A percentile compares a stretch with the other conserved stretches of the same genome.
Evolutionary conservation across 2,329 filamentous ascomycete species (phyloP).

Genomic region (Arachnomyces sp.): DNA sequence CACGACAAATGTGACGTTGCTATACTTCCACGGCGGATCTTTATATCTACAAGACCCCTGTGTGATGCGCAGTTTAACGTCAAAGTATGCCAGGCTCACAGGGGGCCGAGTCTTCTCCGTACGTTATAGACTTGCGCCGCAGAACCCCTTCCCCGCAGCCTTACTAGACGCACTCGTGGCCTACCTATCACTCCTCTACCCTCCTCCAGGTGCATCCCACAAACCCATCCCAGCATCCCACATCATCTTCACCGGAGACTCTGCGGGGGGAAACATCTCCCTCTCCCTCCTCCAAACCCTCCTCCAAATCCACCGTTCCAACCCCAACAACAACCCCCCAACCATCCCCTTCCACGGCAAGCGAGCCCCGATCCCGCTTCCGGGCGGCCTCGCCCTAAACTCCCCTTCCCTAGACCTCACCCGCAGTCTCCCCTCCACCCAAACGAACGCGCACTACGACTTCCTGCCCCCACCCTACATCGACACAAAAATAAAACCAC

Average conservation of each 20-base stretch:
- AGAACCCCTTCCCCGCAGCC: slow-evolving; percentile 40
- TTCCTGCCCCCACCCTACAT: not conserved
- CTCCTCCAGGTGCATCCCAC: slow-evolving; percentile 36
- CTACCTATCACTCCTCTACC: slow-evolving; percentile 39
- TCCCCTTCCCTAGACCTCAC: slow-evolving; percentile 1
- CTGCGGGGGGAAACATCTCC: slow-evolving; percentile 37
- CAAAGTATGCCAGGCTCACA: slow-evolving; percentile 15
- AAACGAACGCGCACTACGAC: not conserved
- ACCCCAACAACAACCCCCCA: not conserved
- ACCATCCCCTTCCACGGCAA: not conserved
- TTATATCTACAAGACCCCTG: slow-evolving; percentile 10
- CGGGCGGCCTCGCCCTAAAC: not conserved
- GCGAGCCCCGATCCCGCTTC: not conserved
- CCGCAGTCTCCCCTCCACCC: not conserved
- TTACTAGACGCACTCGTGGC: slow-evolving; percentile 39
- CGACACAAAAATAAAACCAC: too few species aligned
- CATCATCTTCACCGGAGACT: slow-evolving; percentile 41
- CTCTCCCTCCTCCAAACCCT: slow-evolving; percentile 30
- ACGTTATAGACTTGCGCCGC: slow-evolving; percentile 40
- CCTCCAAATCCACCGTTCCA: not conserved
- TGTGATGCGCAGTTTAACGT: not conserved
- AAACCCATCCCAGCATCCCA: slow-evolving; percentile 35
- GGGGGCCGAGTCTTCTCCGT: slow-evolving; percentile 36
- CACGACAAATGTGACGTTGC: slow-evolving; percentile 15
- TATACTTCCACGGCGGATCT: slow-evolving; percentile 24